Conservation (phyloP, 2,329 filamentous ascomycete genomes). For the Phyllosticta citrichinensis region DNA sequence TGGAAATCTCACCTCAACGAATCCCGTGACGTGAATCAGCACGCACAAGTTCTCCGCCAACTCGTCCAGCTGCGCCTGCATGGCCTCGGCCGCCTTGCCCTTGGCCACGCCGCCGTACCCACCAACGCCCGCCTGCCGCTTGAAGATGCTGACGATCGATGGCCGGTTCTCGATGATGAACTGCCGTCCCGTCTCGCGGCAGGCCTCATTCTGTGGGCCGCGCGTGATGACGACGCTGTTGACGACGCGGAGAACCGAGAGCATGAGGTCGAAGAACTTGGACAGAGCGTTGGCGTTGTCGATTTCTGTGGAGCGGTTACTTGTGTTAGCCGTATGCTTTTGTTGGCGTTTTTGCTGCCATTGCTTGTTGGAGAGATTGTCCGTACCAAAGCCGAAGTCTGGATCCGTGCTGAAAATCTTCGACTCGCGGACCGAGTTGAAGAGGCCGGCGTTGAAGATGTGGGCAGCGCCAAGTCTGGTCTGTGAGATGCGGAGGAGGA, state of each 20-base stretch:
- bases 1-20: constrained; percentile 61
- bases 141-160: constrained; percentile 81
- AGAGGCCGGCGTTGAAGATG: constrained; percentile 81
- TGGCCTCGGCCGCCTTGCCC: constrained; percentile 35
- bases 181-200: constrained; percentile 60
- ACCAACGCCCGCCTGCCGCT: constrained; percentile 74
- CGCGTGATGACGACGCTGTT: constrained; percentile 71
- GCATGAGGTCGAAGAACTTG: constrained; percentile 75
- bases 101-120: constrained; percentile 26
- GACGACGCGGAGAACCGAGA: constrained; percentile 70
- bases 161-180: constrained; percentile 78
- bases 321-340: constrained; percentile 8
- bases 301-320: constrained; percentile 38
- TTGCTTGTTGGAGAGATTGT: neutral
- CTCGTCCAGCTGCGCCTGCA: constrained; percentile 51
- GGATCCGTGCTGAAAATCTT: constrained; percentile 85
- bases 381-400: constrained; percentile 66
- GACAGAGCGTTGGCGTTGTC: constrained; percentile 60
- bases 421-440: constrained; percentile 69
- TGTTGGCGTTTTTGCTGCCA: neutral
- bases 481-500: constrained; percentile 76
- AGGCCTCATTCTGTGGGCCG: constrained; percentile 67
- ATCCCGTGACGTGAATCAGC: constrained; percentile 71
- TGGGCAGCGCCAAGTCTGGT: constrained; percentile 74
- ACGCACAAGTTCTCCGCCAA: constrained; percentile 78